A percentile compares a stretch with the other conserved stretches of the same genome.
Conservation (phyloP, 352 stramenopile genomes). For the Phytopythium chamaehyphon region DNA sequence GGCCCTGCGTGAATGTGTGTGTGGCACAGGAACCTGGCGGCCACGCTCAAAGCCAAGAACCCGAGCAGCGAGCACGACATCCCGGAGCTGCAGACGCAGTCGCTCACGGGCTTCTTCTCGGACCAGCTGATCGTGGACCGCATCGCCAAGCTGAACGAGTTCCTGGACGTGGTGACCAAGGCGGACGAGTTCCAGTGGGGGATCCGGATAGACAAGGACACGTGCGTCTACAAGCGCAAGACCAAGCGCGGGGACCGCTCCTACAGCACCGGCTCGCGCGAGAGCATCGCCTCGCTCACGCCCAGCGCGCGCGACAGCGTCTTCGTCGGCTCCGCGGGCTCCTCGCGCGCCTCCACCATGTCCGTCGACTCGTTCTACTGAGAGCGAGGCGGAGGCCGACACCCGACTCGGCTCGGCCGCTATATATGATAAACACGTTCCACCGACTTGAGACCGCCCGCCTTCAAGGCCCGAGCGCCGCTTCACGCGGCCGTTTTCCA, state of each 20-base stretch:
- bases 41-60: conserved; percentile 82
- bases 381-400: no score
- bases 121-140: conserved; percentile 83
- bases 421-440: no score
- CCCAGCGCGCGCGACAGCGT: conserved; percentile 75
- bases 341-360: conserved; percentile 66
- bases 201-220: conserved; percentile 89
- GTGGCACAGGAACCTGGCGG: conserved; percentile 53
- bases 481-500: no score
- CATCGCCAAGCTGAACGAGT: conserved; percentile 85
- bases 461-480: no score
- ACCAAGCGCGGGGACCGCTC: conserved; percentile 71
- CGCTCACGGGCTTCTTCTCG: conserved; percentile 78
- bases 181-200: conserved; percentile 86
- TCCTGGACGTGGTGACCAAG: conserved; percentile 81
- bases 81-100: conserved; percentile 80
- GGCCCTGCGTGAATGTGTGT: no score
- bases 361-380: conserved; percentile 39
- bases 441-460: no score
- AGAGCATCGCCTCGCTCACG: conserved; percentile 79
- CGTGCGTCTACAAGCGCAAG: conserved; percentile 87
- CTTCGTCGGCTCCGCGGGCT: conserved; percentile 41
- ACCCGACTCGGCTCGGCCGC: no score
- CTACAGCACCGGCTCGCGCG: conserved; percentile 55
- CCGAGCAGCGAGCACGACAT: conserved; percentile 66